Base-by-base conservation (phyloP, 2,329 filamentous ascomycete species). In the Fusarium falciforme region DNA sequence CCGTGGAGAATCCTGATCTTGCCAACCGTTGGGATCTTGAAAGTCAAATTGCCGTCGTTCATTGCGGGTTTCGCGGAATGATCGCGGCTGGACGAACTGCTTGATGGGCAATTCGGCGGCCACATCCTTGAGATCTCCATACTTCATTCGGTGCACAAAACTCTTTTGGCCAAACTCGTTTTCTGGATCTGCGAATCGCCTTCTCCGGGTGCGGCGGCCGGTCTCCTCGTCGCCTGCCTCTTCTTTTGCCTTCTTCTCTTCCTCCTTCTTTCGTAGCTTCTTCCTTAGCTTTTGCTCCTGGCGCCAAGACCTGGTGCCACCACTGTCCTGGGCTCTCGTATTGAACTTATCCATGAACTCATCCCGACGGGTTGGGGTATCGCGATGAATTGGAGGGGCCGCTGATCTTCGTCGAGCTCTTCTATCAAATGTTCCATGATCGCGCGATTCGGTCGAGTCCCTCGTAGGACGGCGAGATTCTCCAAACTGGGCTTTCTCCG, bases 111-210 rank as follows among this genome's bases (percentile, higher is more conserved):
- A 65, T 12, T 70, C 68, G 10, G 73, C 74, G 2, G 77, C 79
- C 27, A 74, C 70, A 16, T 81, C 76, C 57, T 79, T 82, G 10
- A 81, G 72, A 16, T 77, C 74, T 5, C 87, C 88, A 61, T 85
- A 83, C 75, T 88, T 89, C 67, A 88, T 77, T 75, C 87, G 82
- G 64, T 89, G 90, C 3, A 91, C 89, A 17, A 89, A 70, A 72
- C 89, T 91, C 54, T 81, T 85, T 80, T 89, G 89, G 20, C 89
- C 89, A 76, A 89, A 89, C 1, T 77, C 70, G 20, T 80, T 83
- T 2, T 85, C 80, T 0, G 86, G 85, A 67, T 90, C 85, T 58
- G 87, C 80, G 76, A 91, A 91, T 6, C 89, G 84, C 36, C 86
- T 85, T 55, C 83, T 82, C 49, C 89, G 84, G 7, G 88, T 85